These are phyloP conservation scores for Monosporozyma aerobia DNA, from an alignment of 805 yeast genomes.

Conservation along the genomic window DNA sequence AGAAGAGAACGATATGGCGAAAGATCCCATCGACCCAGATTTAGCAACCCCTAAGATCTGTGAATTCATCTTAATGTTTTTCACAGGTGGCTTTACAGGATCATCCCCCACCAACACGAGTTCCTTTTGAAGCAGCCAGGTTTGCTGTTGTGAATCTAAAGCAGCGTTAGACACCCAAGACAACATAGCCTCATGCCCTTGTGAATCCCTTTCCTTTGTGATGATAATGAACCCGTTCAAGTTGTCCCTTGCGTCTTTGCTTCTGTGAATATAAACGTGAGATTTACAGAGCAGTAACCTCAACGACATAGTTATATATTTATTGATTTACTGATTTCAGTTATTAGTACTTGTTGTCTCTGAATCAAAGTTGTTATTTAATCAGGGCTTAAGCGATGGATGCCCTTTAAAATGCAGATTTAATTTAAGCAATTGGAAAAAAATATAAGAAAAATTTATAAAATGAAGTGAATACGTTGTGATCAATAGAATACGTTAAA, in stretches of 20 bases:
- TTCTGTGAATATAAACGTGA: constrained; percentile 78
- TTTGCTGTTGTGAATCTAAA: constrained; percentile 8
- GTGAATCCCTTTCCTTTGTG: constrained; percentile 38
- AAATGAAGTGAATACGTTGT: too few species aligned
- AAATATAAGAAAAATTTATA: not conserved
- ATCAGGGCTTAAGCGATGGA: not conserved
- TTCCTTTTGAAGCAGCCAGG: constrained; percentile 14
- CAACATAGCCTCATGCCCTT: constrained; percentile 33
- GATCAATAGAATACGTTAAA: too few species aligned
- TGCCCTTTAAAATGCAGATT: not conserved
- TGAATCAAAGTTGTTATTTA: not conserved
- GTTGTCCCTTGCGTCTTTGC: constrained; percentile 63
- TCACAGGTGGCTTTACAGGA: not conserved
- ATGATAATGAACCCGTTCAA: constrained; percentile 69
- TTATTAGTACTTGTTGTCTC: too few species aligned
- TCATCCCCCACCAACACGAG: not conserved
- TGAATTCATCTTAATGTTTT: not conserved
- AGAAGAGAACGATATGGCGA: constrained; percentile 36
- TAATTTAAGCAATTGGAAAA: not conserved
- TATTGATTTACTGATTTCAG: not conserved
- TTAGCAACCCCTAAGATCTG: not conserved
- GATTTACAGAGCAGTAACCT: constrained; percentile 40
- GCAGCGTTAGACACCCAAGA: constrained; percentile 22
- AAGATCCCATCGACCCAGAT: constrained; percentile 3
- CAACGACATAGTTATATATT: constrained; percentile 2